Base-by-base conservation (phyloP, 2,329 filamentous ascomycete species). In the Ophiostoma sp. region DNA sequence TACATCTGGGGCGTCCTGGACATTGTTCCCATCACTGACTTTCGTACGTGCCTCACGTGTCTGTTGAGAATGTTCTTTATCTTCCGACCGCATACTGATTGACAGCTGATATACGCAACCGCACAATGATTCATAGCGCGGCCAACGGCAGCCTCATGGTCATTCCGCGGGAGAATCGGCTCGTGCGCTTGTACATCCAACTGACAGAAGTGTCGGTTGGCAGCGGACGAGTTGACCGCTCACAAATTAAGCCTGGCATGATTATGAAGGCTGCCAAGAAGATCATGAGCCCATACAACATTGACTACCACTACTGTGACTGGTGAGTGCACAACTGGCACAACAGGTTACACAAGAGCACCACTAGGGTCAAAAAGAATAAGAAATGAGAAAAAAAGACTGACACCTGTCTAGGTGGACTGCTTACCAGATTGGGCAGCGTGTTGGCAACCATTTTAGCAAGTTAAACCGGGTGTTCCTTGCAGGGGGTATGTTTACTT, bases 241-340 rank as follows among this genome's bases (percentile, higher is more conserved):
- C 86, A 22, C 87, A 88, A 76, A 90, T 93, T 77, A 92, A 85
- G 0, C 88, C 89, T 0, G 86, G 91, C 0, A 80, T 86, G 1
- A 90, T 94, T 72, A 84, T 93, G 64, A 82, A 85, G 63, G 85
- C 87, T 0, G 92, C 91, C 0, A 87, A 90, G 78, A 86, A 84
- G 72, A 93, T 92, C 68, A 82, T 94, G 31, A 81, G 83, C 0
- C 92, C 92, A 0, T 94, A 93, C 79, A 90, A 84, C 42, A 81
- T 94, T 2, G 85, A 86, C 0, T 92, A 92, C 76, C 81, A 87
- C 48, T 87, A 91, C 74, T 89, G 89, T 19, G 68, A 75, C 73
- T 76, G 76, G 76, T 69, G 39, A 6, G 66, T 69, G 66, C 2
- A 45, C 4, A 11, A 11, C 19, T 2, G 19, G 28, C 39, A 36